A percentile compares a stretch with the other conserved stretches of the same genome.
Evolutionary conservation across 2,329 filamentous ascomycete genomes (phyloP).

Genomic region (Fusarium pseudograminearum): DNA sequence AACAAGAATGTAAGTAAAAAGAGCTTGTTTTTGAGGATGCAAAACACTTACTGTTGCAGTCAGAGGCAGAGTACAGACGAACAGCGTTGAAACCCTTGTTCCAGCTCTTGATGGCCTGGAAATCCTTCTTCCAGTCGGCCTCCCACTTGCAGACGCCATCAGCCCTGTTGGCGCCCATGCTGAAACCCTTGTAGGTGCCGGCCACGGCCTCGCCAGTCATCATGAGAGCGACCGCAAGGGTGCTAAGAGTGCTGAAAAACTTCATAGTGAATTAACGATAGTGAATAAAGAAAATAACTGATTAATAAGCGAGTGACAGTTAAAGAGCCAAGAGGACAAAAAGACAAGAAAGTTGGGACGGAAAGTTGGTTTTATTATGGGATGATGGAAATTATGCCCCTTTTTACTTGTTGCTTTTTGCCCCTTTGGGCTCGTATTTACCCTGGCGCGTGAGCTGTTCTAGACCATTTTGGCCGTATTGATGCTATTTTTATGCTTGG

Average conservation of each 20-base stretch:
- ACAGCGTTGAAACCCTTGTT: slow-evolving; percentile 45
- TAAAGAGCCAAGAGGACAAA: slow-evolving; percentile 5
- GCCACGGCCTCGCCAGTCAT: slow-evolving; percentile 41
- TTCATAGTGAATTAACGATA: slow-evolving; percentile 31
- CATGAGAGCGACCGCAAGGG: slow-evolving; percentile 33
- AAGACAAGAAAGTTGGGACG: not conserved
- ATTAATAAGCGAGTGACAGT: slow-evolving; percentile 21
- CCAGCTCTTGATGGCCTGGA: slow-evolving; percentile 45
- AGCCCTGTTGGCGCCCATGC: slow-evolving; percentile 42
- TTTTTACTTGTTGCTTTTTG: slow-evolving; percentile 12
- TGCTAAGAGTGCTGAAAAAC: slow-evolving; percentile 32
- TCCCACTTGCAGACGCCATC: slow-evolving; percentile 40
- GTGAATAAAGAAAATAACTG: not conserved
- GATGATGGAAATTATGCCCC: slow-evolving; percentile 26
- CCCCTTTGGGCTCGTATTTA: slow-evolving; percentile 20
- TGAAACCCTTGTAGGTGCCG: slow-evolving; percentile 43
- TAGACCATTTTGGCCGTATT: slow-evolving; percentile 16
- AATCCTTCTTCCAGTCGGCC: slow-evolving; percentile 45
- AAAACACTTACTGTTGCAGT: slow-evolving; percentile 41
- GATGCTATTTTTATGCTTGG: slow-evolving; percentile 18
- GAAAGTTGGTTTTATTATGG: slow-evolving; percentile 10
- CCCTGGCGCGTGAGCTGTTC: slow-evolving; percentile 9
- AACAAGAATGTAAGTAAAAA: not conserved
- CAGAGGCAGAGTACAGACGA: slow-evolving; percentile 38
- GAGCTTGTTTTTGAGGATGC: not conserved